Conservation (phyloP, 2,329 filamentous ascomycete species). For the Penicillium polonicum region DNA sequence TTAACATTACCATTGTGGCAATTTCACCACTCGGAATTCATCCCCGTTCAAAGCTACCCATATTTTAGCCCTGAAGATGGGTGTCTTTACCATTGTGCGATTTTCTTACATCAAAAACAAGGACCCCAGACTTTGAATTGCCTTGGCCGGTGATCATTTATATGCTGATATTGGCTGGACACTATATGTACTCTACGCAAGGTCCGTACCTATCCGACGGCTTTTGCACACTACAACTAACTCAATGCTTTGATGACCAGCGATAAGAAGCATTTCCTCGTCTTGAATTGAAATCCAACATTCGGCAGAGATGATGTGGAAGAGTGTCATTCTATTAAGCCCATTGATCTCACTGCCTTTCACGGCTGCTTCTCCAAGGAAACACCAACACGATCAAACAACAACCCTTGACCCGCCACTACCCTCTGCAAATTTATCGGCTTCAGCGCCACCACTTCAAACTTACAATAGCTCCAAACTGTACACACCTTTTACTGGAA, state of each 20-base stretch:
- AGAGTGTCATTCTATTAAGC: conserved; percentile 13
- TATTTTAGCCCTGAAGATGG: background rate
- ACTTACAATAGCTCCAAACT: conserved; percentile 55
- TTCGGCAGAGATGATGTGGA: conserved; percentile 15
- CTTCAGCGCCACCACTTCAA: conserved; percentile 39
- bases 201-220: background rate
- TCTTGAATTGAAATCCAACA: background rate
- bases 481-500: conserved; percentile 68
- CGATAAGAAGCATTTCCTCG: background rate
- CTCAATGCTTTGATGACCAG: background rate
- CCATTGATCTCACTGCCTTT: conserved; percentile 21
- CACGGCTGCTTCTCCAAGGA: conserved; percentile 17
- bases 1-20: background rate
- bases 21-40: conserved; percentile 1
- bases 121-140: background rate
- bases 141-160: background rate
- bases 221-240: background rate
- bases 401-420: background rate
- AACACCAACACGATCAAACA: background rate
- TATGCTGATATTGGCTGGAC: background rate
- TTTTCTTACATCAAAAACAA: background rate
- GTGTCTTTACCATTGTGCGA: background rate
- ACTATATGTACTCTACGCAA: background rate
- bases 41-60: conserved; percentile 1
- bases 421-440: background rate